phyloP scores from a whole-genome alignment of 257 asterid genomes.

The Solanum chiquidenum region DNA sequence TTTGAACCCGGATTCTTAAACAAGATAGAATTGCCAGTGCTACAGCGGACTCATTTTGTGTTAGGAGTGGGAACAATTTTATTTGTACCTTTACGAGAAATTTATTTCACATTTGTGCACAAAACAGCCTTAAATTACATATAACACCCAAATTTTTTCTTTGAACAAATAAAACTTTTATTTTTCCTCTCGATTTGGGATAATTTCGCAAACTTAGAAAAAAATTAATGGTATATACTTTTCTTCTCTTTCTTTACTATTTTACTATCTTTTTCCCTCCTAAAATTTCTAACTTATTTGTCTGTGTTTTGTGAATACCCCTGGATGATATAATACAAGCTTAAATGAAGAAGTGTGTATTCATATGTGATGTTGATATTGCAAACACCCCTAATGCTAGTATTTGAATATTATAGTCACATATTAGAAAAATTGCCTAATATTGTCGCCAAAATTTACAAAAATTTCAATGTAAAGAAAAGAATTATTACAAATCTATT shows the following conservation, averaged over 20 bases:
- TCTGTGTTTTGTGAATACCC: background rate
- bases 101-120: background rate
- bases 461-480: background rate
- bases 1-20: background rate
- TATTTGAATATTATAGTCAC: background rate
- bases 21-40: background rate
- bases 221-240: background rate
- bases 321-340: background rate
- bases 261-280: background rate
- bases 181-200: background rate
- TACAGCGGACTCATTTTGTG: background rate
- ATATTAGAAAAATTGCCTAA: background rate
- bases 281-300: background rate
- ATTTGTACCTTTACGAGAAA: background rate
- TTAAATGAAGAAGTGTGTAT: background rate
- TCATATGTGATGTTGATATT: background rate
- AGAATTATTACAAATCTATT: background rate
- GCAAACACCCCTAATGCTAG: background rate
- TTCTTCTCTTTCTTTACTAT: background rate
- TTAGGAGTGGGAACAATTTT: fast-evolving
- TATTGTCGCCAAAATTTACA: background rate
- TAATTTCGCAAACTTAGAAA: background rate
- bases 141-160: background rate
- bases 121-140: background rate
- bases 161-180: background rate